Evolutionary conservation across 352 stramenopile genomes (phyloP).

Genomic region (Saprolegnia diclina): DNA sequence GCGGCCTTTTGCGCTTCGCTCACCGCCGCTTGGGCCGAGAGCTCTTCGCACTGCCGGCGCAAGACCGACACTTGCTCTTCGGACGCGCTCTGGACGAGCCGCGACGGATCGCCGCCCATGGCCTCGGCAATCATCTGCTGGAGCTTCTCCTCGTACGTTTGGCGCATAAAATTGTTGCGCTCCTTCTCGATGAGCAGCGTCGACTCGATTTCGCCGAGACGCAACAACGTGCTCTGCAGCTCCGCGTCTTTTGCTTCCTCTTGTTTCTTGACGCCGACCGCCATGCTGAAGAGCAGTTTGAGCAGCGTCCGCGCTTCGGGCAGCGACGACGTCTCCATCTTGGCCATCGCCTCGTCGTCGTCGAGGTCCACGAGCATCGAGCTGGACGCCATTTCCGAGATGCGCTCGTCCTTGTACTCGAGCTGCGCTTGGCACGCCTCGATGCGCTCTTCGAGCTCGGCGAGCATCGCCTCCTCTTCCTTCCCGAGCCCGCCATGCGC

Average conservation of each 20-base stretch:
- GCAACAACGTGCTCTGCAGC: constrained; percentile 64
- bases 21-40: constrained; percentile 41
- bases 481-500: constrained; percentile 42
- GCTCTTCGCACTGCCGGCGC: constrained; percentile 68
- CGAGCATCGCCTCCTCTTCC: constrained; percentile 74
- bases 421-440: constrained; percentile 79
- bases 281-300: constrained; percentile 82
- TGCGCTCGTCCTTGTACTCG: constrained; percentile 87
- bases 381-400: constrained; percentile 44
- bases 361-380: constrained; percentile 51
- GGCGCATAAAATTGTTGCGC: constrained; percentile 63
- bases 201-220: constrained; percentile 53
- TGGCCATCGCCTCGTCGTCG: constrained; percentile 49
- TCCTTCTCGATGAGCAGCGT: constrained; percentile 58
- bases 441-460: constrained; percentile 80
- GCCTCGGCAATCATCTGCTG: constrained; percentile 53
- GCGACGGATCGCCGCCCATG: constrained; percentile 28
- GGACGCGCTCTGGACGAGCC: constrained; percentile 64
- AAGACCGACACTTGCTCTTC: constrained; percentile 70
- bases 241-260: constrained; percentile 77
- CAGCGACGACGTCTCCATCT: constrained; percentile 79
- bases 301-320: constrained; percentile 71
- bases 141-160: constrained; percentile 77
- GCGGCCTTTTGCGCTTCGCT: constrained; percentile 47
- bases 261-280: constrained; percentile 82